These are phyloP conservation scores for Hypoxylon sp. DNA, from an alignment of 2,329 filamentous ascomycete species.

Conservation along the genomic window DNA sequence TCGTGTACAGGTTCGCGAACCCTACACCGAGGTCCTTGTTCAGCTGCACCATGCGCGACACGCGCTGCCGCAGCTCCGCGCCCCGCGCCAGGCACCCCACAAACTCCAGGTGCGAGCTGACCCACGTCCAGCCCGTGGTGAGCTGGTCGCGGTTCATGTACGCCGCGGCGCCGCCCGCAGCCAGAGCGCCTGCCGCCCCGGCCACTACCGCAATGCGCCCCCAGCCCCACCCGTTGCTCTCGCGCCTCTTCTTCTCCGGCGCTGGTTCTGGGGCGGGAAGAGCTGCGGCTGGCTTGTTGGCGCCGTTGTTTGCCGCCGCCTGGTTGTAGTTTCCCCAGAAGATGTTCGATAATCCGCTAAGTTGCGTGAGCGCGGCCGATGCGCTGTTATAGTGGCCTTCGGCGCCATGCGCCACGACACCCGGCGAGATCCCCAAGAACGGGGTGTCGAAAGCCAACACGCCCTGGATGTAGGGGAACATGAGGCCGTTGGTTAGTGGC, in stretches of 20 bases:
- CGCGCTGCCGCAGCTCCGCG: constrained; percentile 82
- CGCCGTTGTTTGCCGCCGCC: constrained; percentile 16
- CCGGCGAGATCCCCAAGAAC: constrained; percentile 84
- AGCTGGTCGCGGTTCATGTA: constrained; percentile 89
- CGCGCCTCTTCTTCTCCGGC: constrained; percentile 61
- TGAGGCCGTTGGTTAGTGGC: constrained; percentile 71
- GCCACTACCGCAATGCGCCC: constrained; percentile 89
- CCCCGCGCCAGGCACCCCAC: constrained; percentile 89
- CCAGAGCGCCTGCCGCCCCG: constrained; percentile 85
- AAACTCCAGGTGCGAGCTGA: constrained; percentile 91
- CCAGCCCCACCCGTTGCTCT: constrained; percentile 78
- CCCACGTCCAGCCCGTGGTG: constrained; percentile 83
- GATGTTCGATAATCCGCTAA: constrained; percentile 75
- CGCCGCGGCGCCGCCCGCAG: constrained; percentile 85
- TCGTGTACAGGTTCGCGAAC: constrained; percentile 90
- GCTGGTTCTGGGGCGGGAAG: constrained; percentile 55
- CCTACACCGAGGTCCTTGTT: constrained; percentile 77
- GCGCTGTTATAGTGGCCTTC: constrained; percentile 88
- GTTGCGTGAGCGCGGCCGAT: constrained; percentile 75
- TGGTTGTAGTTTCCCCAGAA: constrained; percentile 67
- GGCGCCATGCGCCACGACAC: constrained; percentile 87
- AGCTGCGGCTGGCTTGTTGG: constrained; percentile 57
- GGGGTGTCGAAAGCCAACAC: constrained; percentile 96
- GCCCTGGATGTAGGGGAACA: constrained; percentile 95
- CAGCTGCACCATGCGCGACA: constrained; percentile 77